Evolutionary conservation across 768 basidiomycete species (phyloP).

Genomic region (Macrolepiota fuliginosa): DNA sequence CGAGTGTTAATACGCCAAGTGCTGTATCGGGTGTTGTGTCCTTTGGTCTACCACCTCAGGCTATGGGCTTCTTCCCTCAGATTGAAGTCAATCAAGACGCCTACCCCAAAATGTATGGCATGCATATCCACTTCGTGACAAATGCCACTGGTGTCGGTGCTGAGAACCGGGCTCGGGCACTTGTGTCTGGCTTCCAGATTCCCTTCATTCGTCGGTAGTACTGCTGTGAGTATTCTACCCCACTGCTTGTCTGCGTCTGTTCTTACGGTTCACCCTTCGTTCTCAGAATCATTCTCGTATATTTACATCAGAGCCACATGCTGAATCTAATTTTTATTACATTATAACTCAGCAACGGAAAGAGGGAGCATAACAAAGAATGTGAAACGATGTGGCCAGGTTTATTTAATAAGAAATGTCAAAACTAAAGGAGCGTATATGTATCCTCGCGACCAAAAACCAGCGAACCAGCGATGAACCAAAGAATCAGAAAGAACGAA

Average conservation of each 20-base stretch:
- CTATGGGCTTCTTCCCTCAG: constrained; percentile 92
- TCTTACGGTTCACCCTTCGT: background rate
- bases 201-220: constrained; percentile 64
- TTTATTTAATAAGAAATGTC: background rate
- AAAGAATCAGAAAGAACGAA: background rate
- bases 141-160: constrained; percentile 86
- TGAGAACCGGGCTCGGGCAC: constrained; percentile 81
- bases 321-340: constrained; percentile 10
- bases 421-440: background rate
- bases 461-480: background rate
- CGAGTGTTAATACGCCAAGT: constrained; percentile 68
- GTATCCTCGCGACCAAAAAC: background rate
- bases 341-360: constrained; percentile 2
- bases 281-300: constrained; percentile 1
- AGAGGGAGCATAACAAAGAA: background rate
- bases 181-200: constrained; percentile 90
- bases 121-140: constrained; percentile 94
- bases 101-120: constrained; percentile 83
- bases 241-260: background rate
- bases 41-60: constrained; percentile 80
- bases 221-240: constrained; percentile 17
- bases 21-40: constrained; percentile 86
- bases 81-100: constrained; percentile 92
- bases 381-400: background rate
- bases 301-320: background rate